Evolutionary conservation across 2,329 filamentous ascomycete species (phyloP), one percentile per base, ranked within the genome.

Genomic region (Alternaria sp.): DNA sequence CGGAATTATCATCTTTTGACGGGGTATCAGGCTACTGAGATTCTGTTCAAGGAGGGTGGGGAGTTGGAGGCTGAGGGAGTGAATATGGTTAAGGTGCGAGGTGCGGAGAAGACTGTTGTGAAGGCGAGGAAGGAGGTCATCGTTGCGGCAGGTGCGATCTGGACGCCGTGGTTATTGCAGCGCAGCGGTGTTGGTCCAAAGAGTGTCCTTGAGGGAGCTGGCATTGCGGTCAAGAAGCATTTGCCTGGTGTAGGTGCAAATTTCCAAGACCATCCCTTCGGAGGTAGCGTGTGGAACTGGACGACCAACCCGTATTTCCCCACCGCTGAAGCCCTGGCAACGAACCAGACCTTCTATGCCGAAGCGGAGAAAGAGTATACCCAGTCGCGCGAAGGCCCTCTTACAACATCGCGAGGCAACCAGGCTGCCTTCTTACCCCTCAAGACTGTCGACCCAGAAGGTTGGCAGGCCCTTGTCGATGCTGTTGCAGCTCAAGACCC

Each of bases 381-480:
- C 0, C 47, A 51, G 3, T 21, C 47, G 8, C 47, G 26, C 7
- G 47, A 10, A 33, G 26, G 47, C 5, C 47, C 47, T 33, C 47
- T 51, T 2, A 33, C 47, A 3, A 14, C 30, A 6, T 51, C 47
- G 2, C 47, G 47, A n/a, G 26, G 47, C 3, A 51, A 21, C 8
- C 47, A 51, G 2, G 47, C 47, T 69, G 84, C 86, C 0, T 83
- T 85, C 54, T 88, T 88, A 9, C 81, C 91, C 56, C 90, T 86
- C 61, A 76, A 79, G 12, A 87, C 88, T 67, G 71, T 91, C 47
- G 47, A 51, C 2, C 47, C 26, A 20, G 47, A 51, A 14, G 59
- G 46, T 21, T 61, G 41, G 43, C 41, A 65, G 18, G 33, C 60
- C 1, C 23, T 72, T 4, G 44, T 67, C 37, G 55, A 60, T 10